Conservation (phyloP, 1,284 basidiomycete genomes). For the Tilletiaria anomala region DNA sequence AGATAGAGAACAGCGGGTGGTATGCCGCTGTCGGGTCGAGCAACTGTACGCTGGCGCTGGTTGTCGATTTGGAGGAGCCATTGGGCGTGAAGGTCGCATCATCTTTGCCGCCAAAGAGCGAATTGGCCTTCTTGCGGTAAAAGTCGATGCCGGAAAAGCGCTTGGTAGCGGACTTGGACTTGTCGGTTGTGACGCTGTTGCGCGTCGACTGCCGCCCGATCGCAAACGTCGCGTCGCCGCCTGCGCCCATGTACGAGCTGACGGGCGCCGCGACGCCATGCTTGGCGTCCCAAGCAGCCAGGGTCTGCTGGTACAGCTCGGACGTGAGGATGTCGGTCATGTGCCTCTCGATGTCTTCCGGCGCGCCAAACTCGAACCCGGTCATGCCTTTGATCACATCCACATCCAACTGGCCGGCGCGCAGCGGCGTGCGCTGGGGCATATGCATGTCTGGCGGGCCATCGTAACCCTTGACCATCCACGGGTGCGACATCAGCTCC, state of each 20-base stretch:
- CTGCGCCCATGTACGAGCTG: conserved; percentile 20
- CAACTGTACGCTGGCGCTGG: conserved; percentile 26
- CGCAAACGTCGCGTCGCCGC: conserved; percentile 27
- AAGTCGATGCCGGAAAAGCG: conserved; percentile 87
- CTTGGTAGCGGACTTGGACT: conserved; percentile 34
- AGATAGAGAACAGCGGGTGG: conserved; percentile 89
- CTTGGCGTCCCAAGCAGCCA: conserved; percentile 57
- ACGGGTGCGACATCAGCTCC: conserved; percentile 81
- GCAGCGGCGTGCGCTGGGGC: conserved; percentile 71
- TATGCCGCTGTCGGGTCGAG: conserved; percentile 79
- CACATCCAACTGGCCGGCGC: conserved; percentile 68
- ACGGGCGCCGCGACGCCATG: conserved; percentile 46
- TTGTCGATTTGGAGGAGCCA: conserved; percentile 3
- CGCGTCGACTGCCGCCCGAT: conserved; percentile 11
- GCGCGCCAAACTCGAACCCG: conserved; percentile 87
- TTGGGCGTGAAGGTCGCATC: conserved; percentile 1
- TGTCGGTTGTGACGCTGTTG: conserved; percentile 9
- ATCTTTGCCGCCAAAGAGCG: conserved; percentile 12
- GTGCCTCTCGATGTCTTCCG: conserved; percentile 66
- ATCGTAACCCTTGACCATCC: conserved; percentile 82
- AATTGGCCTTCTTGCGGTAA: conserved; percentile 64
- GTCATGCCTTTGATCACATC: conserved; percentile 80
- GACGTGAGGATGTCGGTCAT: conserved; percentile 61
- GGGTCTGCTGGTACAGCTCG: conserved; percentile 59
- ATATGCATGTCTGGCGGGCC: conserved; percentile 64